Conservation (phyloP, 192 early-diverging fungal species). For the Podila epigama region DNA sequence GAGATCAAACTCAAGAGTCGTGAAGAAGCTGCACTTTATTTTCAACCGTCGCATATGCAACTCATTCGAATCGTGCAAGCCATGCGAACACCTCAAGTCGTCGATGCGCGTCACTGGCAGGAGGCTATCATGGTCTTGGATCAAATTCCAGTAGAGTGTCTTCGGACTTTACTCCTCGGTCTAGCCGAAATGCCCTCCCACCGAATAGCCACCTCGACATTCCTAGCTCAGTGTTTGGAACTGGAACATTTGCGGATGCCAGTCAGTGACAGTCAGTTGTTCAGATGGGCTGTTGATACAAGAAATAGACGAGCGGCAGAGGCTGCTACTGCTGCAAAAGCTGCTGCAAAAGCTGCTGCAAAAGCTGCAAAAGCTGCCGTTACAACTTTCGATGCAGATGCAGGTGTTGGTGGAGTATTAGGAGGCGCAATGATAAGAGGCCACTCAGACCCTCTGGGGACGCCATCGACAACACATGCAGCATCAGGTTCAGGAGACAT, state of each 20-base stretch:
- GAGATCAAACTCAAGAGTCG: constrained; percentile 46
- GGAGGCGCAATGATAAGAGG: no score
- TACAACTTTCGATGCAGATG: no score
- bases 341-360: background rate
- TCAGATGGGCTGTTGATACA: constrained; percentile 15
- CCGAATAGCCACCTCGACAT: constrained; percentile 10
- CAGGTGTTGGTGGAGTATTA: no score
- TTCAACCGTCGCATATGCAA: constrained; percentile 7
- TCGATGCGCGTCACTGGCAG: constrained; percentile 43
- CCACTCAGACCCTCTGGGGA: no score
- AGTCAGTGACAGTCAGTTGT: constrained; percentile 18
- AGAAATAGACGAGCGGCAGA: background rate
- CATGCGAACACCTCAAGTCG: constrained; percentile 35
- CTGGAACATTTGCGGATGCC: constrained; percentile 36
- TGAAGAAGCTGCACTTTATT: constrained; percentile 13
- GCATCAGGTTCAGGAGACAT: no score
- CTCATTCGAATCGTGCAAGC: constrained; percentile 21
- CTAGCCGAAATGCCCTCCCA: constrained; percentile 23
- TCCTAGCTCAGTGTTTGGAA: constrained; percentile 4
- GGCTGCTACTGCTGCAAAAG: background rate
- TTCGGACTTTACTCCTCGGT: constrained; percentile 22
- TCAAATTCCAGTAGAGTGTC: constrained; percentile 20
- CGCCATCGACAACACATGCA: no score
- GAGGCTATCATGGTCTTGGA: constrained; percentile 32
- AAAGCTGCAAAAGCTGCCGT: no score